phyloP scores from a whole-genome alignment of 2,329 filamentous ascomycete species.

The Epichloe elymi region DNA sequence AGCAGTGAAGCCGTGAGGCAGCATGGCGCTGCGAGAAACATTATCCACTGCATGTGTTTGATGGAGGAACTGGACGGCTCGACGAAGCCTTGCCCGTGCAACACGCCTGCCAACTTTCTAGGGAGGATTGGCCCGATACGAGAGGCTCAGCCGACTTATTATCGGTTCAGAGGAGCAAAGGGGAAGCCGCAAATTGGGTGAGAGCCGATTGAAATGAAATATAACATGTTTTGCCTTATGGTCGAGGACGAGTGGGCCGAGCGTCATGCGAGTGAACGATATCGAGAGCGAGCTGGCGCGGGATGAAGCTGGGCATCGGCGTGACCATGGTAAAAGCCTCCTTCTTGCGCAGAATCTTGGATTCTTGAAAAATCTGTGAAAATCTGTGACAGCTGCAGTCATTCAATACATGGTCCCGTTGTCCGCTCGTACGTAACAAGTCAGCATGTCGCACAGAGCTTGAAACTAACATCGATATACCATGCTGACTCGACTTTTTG shows the following conservation, averaged over 20 bases:
- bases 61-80: not conserved
- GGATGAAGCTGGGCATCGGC: slow-evolving; percentile 56
- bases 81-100: not conserved
- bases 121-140: not conserved
- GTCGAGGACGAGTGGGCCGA: slow-evolving; percentile 54
- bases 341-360: slow-evolving; percentile 45
- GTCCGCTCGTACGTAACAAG: too few species aligned
- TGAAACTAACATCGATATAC: too few species aligned
- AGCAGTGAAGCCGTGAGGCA: not conserved
- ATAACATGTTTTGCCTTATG: slow-evolving; percentile 26
- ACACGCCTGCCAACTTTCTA: not conserved
- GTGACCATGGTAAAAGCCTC: slow-evolving; percentile 55
- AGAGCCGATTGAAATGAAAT: not conserved
- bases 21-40: not conserved
- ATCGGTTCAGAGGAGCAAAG: too few species aligned
- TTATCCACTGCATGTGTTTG: not conserved
- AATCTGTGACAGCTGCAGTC: too few species aligned
- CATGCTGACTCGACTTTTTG: too few species aligned
- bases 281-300: slow-evolving; percentile 58
- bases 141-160: not conserved
- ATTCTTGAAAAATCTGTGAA: too few species aligned
- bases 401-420: too few species aligned
- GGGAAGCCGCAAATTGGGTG: not conserved
- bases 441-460: too few species aligned
- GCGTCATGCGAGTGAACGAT: slow-evolving; percentile 58